Percentiles rank a stretch among this genome's conserved stretches.
Conservation (phyloP, 352 stramenopile genomes). For the Pythium utonaiense region DNA sequence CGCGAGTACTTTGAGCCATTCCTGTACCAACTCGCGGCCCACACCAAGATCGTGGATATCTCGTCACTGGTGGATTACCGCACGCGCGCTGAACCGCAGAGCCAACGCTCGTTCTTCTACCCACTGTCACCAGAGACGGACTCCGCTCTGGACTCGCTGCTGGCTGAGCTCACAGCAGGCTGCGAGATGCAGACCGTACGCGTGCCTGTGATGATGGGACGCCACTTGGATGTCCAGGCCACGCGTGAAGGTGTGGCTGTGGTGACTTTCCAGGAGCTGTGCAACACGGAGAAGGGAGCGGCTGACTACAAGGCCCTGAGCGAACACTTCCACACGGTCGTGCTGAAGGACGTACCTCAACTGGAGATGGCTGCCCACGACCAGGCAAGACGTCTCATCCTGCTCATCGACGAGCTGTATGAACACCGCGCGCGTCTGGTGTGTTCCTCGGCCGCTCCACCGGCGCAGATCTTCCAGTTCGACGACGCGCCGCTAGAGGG, state of each 20-base stretch:
- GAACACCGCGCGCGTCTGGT: slow-evolving; percentile 77
- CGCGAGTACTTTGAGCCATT: slow-evolving; percentile 97
- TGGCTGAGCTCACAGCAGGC: slow-evolving; percentile 32
- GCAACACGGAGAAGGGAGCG: slow-evolving; percentile 90
- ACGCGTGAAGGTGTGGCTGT: slow-evolving; percentile 43
- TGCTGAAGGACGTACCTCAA: slow-evolving; percentile 87
- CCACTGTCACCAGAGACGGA: slow-evolving; percentile 37
- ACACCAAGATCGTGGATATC: slow-evolving; percentile 82
- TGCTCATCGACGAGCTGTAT: slow-evolving; percentile 97
- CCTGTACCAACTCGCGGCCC: slow-evolving; percentile 89
- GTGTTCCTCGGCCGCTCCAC: slow-evolving; percentile 40
- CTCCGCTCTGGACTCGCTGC: slow-evolving; percentile 39
- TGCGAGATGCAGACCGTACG: slow-evolving; percentile 30
- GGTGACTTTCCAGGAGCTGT: slow-evolving; percentile 93
- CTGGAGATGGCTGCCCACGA: slow-evolving; percentile 89
- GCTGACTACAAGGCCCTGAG: slow-evolving; percentile 95
- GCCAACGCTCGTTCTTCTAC: slow-evolving; percentile 47
- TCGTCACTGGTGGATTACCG: slow-evolving; percentile 75
- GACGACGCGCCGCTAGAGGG: slow-evolving; percentile 33
- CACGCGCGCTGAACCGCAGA: slow-evolving; percentile 33
- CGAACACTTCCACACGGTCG: slow-evolving; percentile 89
- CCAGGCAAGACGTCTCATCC: slow-evolving; percentile 94
- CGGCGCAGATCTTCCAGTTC: slow-evolving; percentile 67
- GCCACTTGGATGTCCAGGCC: slow-evolving; percentile 47
- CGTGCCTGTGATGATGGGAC: slow-evolving; percentile 81